phyloP scores from a whole-genome alignment of 2,329 filamentous ascomycete genomes.

The Magnaporthiopsis poae region DNA sequence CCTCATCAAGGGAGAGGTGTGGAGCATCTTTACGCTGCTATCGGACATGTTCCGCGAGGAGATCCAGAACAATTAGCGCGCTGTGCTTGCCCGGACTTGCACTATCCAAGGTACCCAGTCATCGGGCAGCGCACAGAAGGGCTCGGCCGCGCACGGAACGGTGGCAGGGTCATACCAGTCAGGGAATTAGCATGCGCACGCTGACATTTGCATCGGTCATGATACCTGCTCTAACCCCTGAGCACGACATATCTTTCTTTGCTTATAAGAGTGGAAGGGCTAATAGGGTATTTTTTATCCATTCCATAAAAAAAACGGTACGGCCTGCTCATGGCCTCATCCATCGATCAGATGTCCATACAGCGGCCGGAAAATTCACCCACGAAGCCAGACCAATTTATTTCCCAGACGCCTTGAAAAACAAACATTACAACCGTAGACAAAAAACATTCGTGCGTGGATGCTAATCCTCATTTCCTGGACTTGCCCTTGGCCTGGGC shows the following conservation, averaged over 20 bases:
- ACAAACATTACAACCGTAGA: background rate
- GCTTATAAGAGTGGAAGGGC: background rate
- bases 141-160: background rate
- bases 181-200: background rate
- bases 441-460: background rate
- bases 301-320: background rate
- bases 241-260: background rate
- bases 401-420: background rate
- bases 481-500: slow-evolving; percentile 24
- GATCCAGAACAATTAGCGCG: background rate
- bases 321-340: background rate
- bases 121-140: background rate
- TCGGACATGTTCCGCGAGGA: slow-evolving; percentile 14
- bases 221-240: background rate
- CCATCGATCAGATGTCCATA: background rate
- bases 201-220: background rate
- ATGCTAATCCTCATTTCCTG: slow-evolving; percentile 1
- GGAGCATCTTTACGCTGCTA: slow-evolving; percentile 30
- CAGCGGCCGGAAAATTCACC: background rate
- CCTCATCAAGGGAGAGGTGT: slow-evolving; percentile 33
- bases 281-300: background rate
- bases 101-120: no score
- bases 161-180: background rate
- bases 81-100: background rate
- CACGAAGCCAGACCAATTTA: background rate